Evolutionary conservation across 2,329 filamentous ascomycete genomes (phyloP), one percentile per base, ranked within the genome.

Genomic region (Fusarium foetens): DNA sequence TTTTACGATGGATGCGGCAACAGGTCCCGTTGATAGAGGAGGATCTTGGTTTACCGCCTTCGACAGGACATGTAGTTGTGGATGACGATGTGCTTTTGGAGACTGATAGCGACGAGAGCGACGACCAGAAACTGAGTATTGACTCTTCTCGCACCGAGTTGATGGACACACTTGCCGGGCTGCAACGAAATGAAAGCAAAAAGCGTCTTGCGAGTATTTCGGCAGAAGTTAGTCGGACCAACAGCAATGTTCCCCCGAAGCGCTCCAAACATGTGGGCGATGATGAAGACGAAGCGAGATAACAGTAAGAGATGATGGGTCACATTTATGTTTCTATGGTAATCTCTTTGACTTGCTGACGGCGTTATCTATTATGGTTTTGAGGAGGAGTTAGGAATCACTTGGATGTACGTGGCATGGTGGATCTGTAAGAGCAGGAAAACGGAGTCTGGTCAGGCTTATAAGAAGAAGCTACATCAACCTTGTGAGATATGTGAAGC

Each of bases 1-100:
- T 78, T 23, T 52, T 78, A 31, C 35, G 41, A 21, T 78, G 76
- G 76, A 52, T 63, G 10, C 39, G 58, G 19, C 52, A 75, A 33
- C 74, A 77, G 36, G 39, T 72, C 27, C 58, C 69, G 8, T 19
- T 72, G 31, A 69, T 78, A 8, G 64, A 73, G 52, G 25, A 58
- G 17, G 68, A 77, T 41, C 49, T 71, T 6, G 66, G 60, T 21
- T 8, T 71, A 36, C 45, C 60, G 19, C 41, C 29, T 19, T 70
- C 49, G 29, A 58, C 51, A 11, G 41, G 49, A 49, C 29, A 48
- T 45, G 29, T 42, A 13, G 12, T 7, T 21, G 14, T 58, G 11
- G 36, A 42, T 14, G 52, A 27, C 19, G 48, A 68, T 11, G 19
- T 57, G 23, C 36, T 27, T 13, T 31, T 43, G n/a, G 62, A 41